A percentile compares a stretch with the other conserved stretches of the same genome.
These are phyloP conservation scores for Saccharomycopsis phalli DNA, from an alignment of 1,139 yeast genomes.

Conservation along the genomic window DNA sequence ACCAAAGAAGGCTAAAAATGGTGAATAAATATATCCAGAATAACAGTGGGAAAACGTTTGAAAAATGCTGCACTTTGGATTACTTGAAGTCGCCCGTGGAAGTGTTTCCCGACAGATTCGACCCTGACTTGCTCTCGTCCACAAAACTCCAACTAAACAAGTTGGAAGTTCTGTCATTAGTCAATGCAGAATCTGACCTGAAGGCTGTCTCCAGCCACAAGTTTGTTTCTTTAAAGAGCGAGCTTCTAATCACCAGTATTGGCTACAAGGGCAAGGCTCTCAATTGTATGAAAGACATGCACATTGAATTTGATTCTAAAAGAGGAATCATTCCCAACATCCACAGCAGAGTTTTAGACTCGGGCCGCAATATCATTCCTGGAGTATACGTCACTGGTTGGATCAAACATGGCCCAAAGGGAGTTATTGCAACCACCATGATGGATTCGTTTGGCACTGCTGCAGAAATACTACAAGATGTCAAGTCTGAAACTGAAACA, in stretches of 20 bases:
- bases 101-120: slow-evolving; percentile 30
- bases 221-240: slow-evolving; percentile 37
- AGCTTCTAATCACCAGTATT: slow-evolving; percentile 71
- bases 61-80: slow-evolving; percentile 58
- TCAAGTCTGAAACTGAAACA: slow-evolving; percentile 18
- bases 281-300: slow-evolving; percentile 43
- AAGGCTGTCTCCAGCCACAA: slow-evolving; percentile 37
- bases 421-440: slow-evolving; percentile 90
- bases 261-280: slow-evolving; percentile 74
- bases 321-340: slow-evolving; percentile 50
- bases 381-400: slow-evolving; percentile 86
- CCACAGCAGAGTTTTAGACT: slow-evolving; percentile 48
- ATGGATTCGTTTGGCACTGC: slow-evolving; percentile 75
- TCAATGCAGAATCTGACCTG: slow-evolving; percentile 29
- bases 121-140: slow-evolving; percentile 35
- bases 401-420: slow-evolving; percentile 83
- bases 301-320: slow-evolving; percentile 44
- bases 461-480: slow-evolving; percentile 50
- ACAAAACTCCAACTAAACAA: slow-evolving; percentile 42
- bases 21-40: slow-evolving; percentile 45
- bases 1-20: slow-evolving; percentile 60
- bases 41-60: slow-evolving; percentile 24
- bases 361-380: slow-evolving; percentile 27
- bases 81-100: slow-evolving; percentile 61
- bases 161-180: slow-evolving; percentile 26